phyloP scores from a whole-genome alignment of 192 early-diverging fungal species.

The Rhizophagus prolifer region DNA sequence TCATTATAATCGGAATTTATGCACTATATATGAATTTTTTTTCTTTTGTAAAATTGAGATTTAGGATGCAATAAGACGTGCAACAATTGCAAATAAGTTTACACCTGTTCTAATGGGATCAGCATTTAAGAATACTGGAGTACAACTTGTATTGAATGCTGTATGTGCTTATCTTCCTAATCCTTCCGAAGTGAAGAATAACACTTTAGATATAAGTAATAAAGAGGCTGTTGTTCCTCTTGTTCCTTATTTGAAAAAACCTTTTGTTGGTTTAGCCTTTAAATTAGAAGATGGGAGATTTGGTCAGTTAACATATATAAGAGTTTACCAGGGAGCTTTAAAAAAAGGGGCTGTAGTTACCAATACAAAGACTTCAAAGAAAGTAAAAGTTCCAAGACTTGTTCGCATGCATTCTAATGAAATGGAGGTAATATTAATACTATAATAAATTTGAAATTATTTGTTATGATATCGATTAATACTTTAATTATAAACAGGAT shows the following conservation, averaged over 20 bases:
- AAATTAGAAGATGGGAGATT: constrained; percentile 93
- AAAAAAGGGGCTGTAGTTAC: constrained; percentile 84
- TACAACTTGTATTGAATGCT: constrained; percentile 74
- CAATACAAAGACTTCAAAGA: constrained; percentile 88
- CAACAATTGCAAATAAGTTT: constrained; percentile 77
- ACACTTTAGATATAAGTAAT: constrained; percentile 68
- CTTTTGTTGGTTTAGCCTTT: constrained; percentile 84
- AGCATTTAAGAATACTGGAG: constrained; percentile 82
- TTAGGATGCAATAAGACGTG: constrained; percentile 70
- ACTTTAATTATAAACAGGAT: constrained; percentile 48
- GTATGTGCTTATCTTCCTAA: constrained; percentile 71
- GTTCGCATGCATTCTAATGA: constrained; percentile 99
- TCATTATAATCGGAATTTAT: background rate
- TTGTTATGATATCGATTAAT: background rate
- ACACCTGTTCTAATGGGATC: constrained; percentile 85
- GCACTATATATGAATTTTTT: background rate
- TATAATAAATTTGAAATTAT: background rate
- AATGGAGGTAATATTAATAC: constrained; percentile 65
- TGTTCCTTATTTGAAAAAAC: constrained; percentile 62
- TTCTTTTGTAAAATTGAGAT: background rate
- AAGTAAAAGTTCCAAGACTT: constrained; percentile 92
- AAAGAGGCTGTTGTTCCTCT: constrained; percentile 62
- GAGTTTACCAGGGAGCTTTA: constrained; percentile 93
- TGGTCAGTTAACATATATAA: constrained; percentile 95
- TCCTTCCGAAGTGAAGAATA: constrained; percentile 70